phyloP scores from a whole-genome alignment of 1,284 basidiomycete species.

The Cutaneotrichosporon cutaneum region DNA sequence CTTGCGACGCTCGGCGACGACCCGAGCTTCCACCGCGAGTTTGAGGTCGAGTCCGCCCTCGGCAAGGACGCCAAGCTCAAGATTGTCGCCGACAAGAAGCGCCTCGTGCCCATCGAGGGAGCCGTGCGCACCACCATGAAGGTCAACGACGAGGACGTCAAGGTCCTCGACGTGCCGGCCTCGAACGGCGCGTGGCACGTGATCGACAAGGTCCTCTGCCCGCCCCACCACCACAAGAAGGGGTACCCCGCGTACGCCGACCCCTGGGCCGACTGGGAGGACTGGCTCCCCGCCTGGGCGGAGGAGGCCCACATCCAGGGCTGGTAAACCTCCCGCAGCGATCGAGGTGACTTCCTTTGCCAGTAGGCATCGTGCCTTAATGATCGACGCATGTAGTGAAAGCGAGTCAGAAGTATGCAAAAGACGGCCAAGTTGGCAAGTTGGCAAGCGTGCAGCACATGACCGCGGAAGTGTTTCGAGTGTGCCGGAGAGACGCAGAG shows the following conservation, averaged over 20 bases:
- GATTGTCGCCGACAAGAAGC: constrained; percentile 59
- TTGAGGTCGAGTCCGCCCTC: constrained; percentile 58
- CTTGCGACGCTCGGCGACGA: constrained; percentile 37
- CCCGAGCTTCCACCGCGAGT: constrained; percentile 57
- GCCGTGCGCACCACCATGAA: constrained; percentile 56
- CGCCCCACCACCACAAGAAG: constrained; percentile 49
- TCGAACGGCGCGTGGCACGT: constrained; percentile 64
- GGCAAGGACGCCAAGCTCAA: constrained; percentile 56
- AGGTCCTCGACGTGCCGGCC: constrained; percentile 59
- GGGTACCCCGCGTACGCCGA: constrained; percentile 40
- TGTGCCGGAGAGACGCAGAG: too few relatives aligned
- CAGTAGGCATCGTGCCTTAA: too few relatives aligned
- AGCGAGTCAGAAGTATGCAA: too few relatives aligned
- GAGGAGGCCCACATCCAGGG: background rate
- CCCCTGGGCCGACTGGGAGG: constrained; percentile 64
- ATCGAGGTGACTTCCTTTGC: background rate
- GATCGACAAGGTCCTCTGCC: constrained; percentile 59
- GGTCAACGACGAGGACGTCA: constrained; percentile 59
- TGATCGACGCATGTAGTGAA: too few relatives aligned
- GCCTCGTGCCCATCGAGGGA: constrained; percentile 50
- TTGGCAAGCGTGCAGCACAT: too few relatives aligned
- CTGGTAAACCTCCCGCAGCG: background rate
- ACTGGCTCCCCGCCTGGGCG: constrained; percentile 38
- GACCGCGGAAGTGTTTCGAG: too few relatives aligned
- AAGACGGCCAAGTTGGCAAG: too few relatives aligned